phyloP scores from a whole-genome alignment of 2,329 filamentous ascomycete species.

The Aspergillus latus region DNA sequence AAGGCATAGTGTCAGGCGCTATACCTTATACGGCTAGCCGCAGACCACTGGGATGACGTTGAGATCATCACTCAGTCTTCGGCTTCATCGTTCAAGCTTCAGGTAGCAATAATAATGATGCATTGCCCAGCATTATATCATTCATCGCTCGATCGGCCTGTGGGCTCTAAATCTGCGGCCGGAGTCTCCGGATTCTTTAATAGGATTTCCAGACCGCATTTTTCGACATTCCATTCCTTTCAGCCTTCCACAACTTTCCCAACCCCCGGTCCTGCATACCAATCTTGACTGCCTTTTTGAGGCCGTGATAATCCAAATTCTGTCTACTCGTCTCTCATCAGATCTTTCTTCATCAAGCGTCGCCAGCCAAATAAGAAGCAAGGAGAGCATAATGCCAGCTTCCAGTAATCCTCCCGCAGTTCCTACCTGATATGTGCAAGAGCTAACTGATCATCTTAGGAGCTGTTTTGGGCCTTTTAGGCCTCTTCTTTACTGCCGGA shows the following conservation, averaged over 20 bases:
- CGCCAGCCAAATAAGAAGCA: conserved; percentile 4
- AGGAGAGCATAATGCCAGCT: conserved; percentile 23
- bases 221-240: conserved; percentile 7
- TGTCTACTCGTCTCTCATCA: not conserved
- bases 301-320: conserved; percentile 11
- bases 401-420: conserved; percentile 32
- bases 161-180: conserved; percentile 13
- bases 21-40: conserved; percentile 25
- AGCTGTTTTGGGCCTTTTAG: conserved; percentile 55
- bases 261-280: conserved; percentile 3
- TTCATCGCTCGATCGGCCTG: conserved; percentile 18
- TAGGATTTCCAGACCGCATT: conserved; percentile 13
- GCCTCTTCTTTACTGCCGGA: conserved; percentile 62
- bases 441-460: conserved; percentile 42
- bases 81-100: conserved; percentile 7
- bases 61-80: conserved; percentile 24
- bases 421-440: not conserved
- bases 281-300: conserved; percentile 5
- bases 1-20: conserved; percentile 22
- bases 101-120: conserved; percentile 22
- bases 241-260: conserved; percentile 5
- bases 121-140: conserved; percentile 30
- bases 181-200: conserved; percentile 26
- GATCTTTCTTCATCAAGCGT: not conserved
- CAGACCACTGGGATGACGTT: conserved; percentile 36